Conservation (phyloP, 2,329 filamentous ascomycete species). For the Epichloe festucae region DNA sequence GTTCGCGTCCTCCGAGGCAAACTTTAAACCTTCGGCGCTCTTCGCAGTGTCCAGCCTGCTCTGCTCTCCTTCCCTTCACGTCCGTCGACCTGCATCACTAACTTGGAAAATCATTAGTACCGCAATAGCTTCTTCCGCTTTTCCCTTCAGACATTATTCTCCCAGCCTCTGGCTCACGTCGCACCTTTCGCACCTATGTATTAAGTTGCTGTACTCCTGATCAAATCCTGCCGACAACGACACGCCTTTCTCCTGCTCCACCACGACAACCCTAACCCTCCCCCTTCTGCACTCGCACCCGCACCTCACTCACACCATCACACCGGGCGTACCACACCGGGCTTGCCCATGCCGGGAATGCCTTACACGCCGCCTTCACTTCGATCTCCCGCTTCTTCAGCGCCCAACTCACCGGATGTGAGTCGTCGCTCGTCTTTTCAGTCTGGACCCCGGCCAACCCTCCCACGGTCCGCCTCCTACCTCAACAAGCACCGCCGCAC, state of each 20-base stretch:
- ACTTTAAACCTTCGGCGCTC: neutral
- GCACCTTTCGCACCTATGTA: neutral
- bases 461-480: conserved; percentile 55
- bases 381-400: conserved; percentile 48
- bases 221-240: neutral
- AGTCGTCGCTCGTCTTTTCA: conserved; percentile 48
- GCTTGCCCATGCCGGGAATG: conserved; percentile 41
- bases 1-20: neutral
- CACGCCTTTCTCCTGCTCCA: neutral
- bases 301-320: conserved; percentile 3
- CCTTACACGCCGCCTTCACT: conserved; percentile 76
- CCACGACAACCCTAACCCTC: neutral
- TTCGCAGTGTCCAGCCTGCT: too few species aligned
- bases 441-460: conserved; percentile 33
- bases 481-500: conserved; percentile 50
- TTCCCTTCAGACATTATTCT: neutral
- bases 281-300: too few species aligned
- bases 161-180: neutral
- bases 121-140: neutral
- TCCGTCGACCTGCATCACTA: neutral
- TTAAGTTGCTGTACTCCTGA: neutral
- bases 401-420: conserved; percentile 39
- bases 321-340: conserved; percentile 9
- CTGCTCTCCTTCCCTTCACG: neutral
- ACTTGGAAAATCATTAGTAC: neutral